A percentile compares a stretch with the other conserved stretches of the same genome.
Evolutionary conservation across 2,329 filamentous ascomycete genomes (phyloP).

Genomic region (Aspergillus sp.): DNA sequence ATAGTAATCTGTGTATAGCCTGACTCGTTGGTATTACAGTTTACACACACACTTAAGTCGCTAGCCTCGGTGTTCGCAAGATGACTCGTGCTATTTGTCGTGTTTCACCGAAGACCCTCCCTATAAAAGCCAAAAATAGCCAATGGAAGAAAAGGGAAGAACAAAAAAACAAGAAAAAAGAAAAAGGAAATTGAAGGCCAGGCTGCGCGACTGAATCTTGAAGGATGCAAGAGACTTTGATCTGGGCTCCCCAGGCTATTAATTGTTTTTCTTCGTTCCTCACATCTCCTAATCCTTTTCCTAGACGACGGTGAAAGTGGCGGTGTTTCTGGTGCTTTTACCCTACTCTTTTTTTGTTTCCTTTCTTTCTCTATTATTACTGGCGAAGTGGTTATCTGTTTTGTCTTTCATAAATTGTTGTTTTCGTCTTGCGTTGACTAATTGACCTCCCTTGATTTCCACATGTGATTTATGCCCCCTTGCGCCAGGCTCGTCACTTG

Average conservation of each 20-base stretch:
- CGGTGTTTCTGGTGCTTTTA: conserved; percentile 43
- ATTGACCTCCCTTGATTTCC: conserved; percentile 23
- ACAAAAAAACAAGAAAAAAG: conserved; percentile 24
- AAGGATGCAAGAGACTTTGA: conserved; percentile 33
- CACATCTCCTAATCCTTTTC: conserved; percentile 34
- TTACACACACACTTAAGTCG: conserved; percentile 14
- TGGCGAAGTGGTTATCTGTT: conserved; percentile 38
- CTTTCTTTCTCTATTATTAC: conserved; percentile 26
- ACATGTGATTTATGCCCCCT: conserved; percentile 24
- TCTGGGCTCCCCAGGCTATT: conserved; percentile 32
- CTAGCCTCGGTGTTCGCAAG: conserved; percentile 18
- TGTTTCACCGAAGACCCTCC: conserved; percentile 15
- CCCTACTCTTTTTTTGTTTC: conserved; percentile 13
- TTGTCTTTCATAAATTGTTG: conserved; percentile 27
- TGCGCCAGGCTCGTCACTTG: conserved; percentile 18
- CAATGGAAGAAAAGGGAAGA: conserved; percentile 18
- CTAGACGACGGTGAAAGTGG: conserved; percentile 40
- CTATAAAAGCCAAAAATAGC: conserved; percentile 12
- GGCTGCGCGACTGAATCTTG: conserved; percentile 23
- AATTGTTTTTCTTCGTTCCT: conserved; percentile 29
- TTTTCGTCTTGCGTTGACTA: conserved; percentile 25
- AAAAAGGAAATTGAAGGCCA: conserved; percentile 22
- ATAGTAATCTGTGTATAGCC: conserved; percentile 26
- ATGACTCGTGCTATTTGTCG: conserved; percentile 18
- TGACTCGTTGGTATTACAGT: conserved; percentile 16